phyloP scores from a whole-genome alignment of 2,329 filamentous ascomycete genomes.

The Periconia sp. region DNA sequence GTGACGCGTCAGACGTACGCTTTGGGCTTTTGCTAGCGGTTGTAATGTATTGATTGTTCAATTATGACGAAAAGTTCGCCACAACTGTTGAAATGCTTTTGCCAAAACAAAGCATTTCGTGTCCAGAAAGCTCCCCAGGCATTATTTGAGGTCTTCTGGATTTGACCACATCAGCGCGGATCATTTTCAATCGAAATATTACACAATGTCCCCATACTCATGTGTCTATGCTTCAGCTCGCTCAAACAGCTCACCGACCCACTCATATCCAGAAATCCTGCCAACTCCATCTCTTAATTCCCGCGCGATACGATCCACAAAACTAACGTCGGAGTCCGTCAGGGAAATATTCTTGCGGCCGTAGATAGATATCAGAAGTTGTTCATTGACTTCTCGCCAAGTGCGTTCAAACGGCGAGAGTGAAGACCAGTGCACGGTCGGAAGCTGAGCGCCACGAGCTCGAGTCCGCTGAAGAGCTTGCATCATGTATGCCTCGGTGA shows the following conservation, averaged over 20 bases:
- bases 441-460: conserved; percentile 13
- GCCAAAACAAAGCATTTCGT: no score
- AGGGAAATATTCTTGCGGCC: conserved; percentile 20
- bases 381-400: conserved; percentile 25
- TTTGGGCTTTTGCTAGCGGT: no score
- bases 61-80: no score
- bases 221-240: no score
- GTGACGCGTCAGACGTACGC: no score
- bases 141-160: no score
- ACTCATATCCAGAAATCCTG: conserved; percentile 5
- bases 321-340: conserved; percentile 13
- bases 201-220: no score
- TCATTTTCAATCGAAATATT: no score
- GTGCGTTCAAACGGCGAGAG: conserved; percentile 15
- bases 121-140: no score
- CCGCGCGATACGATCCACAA: conserved; percentile 21
- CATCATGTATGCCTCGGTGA: conserved; percentile 13
- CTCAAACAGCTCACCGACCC: conserved; percentile 7
- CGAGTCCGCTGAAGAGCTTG: conserved; percentile 16
- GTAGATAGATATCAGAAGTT: conserved; percentile 21
- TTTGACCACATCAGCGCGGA: no score
- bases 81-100: no score
- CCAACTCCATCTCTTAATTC: conserved; percentile 4
- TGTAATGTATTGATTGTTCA: no score
- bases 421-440: conserved; percentile 4